phyloP scores from a whole-genome alignment of 2,329 filamentous ascomycete genomes.

The Epichloe sp. region DNA sequence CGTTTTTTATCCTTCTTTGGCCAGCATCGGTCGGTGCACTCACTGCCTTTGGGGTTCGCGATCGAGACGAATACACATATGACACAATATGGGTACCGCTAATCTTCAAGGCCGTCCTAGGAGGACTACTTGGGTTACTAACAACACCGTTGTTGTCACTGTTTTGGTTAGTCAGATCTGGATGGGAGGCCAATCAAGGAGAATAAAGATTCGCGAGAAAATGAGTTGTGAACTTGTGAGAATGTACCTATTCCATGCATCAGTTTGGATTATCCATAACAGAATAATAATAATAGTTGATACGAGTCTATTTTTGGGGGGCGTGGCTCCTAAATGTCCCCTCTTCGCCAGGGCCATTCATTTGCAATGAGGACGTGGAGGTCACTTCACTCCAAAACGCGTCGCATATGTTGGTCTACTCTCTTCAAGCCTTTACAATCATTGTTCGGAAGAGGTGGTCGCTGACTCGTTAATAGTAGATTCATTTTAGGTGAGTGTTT shows the following conservation, averaged over 20 bases:
- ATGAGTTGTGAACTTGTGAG: neutral
- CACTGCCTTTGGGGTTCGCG: conserved; percentile 21
- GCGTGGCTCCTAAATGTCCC: neutral
- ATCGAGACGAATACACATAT: conserved; percentile 31
- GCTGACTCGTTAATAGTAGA: neutral
- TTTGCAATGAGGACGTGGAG: no score
- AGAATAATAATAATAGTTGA: neutral
- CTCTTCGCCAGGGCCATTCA: no score
- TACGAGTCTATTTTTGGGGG: neutral
- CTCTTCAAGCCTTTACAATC: no score
- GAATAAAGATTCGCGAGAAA: neutral
- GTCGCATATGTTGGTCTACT: no score
- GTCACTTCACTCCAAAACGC: no score
- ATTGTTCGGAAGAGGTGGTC: no score
- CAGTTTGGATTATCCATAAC: neutral
- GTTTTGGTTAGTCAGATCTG: conserved; percentile 37
- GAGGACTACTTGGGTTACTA: conserved; percentile 30
- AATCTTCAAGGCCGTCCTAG: conserved; percentile 36
- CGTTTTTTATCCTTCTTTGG: conserved; percentile 33
- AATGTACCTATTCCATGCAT: neutral
- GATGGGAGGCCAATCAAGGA: conserved; percentile 22
- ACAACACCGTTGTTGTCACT: conserved; percentile 34
- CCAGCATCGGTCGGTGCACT: conserved; percentile 30
- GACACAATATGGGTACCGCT: conserved; percentile 30
- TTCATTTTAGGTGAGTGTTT: no score